These are phyloP conservation scores for Laguncularia racemosa DNA, from an alignment of 345 rosid genomes.

Conservation along the genomic window DNA sequence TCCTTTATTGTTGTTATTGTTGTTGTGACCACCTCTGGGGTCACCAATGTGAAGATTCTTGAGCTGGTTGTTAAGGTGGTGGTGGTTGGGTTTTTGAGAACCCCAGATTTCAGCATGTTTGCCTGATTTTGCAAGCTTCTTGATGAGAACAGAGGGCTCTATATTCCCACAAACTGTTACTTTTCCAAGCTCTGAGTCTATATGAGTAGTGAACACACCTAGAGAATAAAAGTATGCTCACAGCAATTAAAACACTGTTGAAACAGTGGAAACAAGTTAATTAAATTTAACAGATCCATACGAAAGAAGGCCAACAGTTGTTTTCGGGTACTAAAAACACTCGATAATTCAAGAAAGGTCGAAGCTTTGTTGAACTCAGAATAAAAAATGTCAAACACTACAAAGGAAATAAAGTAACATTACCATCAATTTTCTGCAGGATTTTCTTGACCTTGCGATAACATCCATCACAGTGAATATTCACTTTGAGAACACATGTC, in stretches of 20 bases:
- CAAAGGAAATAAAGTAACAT: too few species aligned
- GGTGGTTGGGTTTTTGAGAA: slow-evolving; percentile 40
- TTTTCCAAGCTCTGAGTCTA: slow-evolving; percentile 82
- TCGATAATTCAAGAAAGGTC: neutral
- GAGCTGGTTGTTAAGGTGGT: slow-evolving; percentile 47
- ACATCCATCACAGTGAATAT: slow-evolving; percentile 96
- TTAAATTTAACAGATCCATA: neutral
- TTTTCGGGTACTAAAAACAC: neutral
- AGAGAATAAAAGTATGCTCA: neutral
- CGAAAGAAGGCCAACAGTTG: neutral
- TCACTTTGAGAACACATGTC: slow-evolving; percentile 94
- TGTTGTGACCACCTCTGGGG: slow-evolving; percentile 50
- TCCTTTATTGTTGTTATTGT: slow-evolving; percentile 32
- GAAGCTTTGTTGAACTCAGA: neutral
- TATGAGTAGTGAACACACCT: slow-evolving; percentile 72
- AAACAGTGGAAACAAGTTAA: neutral
- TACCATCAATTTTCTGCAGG: slow-evolving; percentile 92
- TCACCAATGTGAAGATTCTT: slow-evolving; percentile 70
- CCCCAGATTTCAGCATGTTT: slow-evolving; percentile 93
- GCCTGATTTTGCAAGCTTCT: slow-evolving; percentile 84
- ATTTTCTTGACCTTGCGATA: slow-evolving; percentile 86
- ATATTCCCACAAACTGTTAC: slow-evolving; percentile 78
- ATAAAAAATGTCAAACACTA: too few species aligned
- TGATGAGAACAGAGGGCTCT: slow-evolving; percentile 59
- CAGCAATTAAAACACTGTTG: neutral